Percentiles rank a stretch among this genome's conserved stretches.
Conservation (phyloP, 1,139 yeast genomes). For the Suhomyces wounanorum region DNA sequence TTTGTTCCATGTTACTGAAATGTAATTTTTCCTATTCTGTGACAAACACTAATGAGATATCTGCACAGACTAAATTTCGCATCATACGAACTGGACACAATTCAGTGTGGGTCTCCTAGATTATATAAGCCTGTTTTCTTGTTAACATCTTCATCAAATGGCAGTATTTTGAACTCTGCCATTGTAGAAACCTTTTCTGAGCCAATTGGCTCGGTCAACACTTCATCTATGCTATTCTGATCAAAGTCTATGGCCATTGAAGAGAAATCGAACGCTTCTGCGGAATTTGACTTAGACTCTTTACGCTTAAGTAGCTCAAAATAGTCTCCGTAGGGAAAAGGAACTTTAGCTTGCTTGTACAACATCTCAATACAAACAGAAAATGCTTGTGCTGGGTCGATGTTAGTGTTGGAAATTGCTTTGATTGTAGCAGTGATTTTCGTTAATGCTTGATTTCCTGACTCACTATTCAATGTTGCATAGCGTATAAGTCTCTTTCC, state of each 20-base stretch:
- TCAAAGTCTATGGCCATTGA: not conserved
- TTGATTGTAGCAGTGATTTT: slow-evolving; percentile 17
- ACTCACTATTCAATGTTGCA: slow-evolving; percentile 20
- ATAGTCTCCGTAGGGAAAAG: not conserved
- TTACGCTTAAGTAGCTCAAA: not conserved
- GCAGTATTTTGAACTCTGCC: not conserved
- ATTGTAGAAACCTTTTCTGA: not conserved
- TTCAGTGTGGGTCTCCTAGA: not conserved
- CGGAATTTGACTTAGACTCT: not conserved
- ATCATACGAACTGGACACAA: not conserved
- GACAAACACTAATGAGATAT: not conserved
- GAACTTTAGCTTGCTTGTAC: slow-evolving; percentile 8
- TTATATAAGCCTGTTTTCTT: slow-evolving; percentile 14
- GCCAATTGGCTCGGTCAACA: not conserved
- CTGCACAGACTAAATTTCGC: not conserved
- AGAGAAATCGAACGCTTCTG: not conserved
- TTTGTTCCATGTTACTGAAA: not conserved
- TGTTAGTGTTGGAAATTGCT: slow-evolving; percentile 17
- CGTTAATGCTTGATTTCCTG: slow-evolving; percentile 13
- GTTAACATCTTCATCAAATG: slow-evolving; percentile 9
- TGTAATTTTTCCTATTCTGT: not conserved
- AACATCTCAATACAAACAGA: slow-evolving; percentile 22
- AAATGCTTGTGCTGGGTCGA: slow-evolving; percentile 15
- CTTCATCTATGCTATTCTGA: not conserved
- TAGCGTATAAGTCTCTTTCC: slow-evolving; percentile 32